phyloP scores from a whole-genome alignment of 1,284 basidiomycete genomes.

The Malassezia yamatoensis region DNA sequence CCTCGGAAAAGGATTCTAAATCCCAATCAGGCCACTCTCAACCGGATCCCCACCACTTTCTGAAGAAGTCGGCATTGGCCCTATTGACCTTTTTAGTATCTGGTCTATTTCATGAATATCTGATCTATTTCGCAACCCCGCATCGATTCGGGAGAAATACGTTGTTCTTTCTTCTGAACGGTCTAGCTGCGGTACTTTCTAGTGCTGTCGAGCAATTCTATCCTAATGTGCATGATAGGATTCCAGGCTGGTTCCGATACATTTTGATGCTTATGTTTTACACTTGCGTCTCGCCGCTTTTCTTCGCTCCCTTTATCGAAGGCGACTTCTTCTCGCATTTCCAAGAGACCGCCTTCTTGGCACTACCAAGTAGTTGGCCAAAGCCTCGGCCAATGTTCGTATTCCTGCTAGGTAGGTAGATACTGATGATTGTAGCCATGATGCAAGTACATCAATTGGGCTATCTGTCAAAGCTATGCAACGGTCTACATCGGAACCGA shows the following conservation, averaged over 20 bases:
- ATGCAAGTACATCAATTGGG: not conserved
- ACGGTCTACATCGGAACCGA: conserved; percentile 36
- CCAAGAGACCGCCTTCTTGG: conserved; percentile 33
- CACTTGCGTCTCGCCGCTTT: conserved; percentile 31
- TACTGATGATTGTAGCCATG: not conserved
- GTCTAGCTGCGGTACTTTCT: conserved; percentile 34
- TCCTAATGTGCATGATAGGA: conserved; percentile 30
- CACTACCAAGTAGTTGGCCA: conserved; percentile 24
- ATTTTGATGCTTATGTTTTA: conserved; percentile 35
- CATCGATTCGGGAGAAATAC: conserved; percentile 37
- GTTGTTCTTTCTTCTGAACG: conserved; percentile 43
- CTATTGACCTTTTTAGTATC: conserved; percentile 38
- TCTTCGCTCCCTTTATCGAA: conserved; percentile 40
- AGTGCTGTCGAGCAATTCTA: conserved; percentile 35
- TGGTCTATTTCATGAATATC: conserved; percentile 44
- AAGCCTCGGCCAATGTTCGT: conserved; percentile 32
- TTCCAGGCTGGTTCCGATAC: conserved; percentile 26
- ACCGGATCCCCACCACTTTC: conserved; percentile 19
- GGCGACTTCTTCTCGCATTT: conserved; percentile 39
- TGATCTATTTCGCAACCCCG: conserved; percentile 26
- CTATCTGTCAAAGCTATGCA: too few relatives aligned
- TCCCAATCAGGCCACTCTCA: not conserved
- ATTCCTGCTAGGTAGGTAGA: conserved; percentile 33
- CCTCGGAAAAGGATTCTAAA: not conserved
- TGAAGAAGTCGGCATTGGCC: conserved; percentile 31